phyloP scores from a whole-genome alignment of 2,329 filamentous ascomycete species.

The Neonectria coccinea region DNA sequence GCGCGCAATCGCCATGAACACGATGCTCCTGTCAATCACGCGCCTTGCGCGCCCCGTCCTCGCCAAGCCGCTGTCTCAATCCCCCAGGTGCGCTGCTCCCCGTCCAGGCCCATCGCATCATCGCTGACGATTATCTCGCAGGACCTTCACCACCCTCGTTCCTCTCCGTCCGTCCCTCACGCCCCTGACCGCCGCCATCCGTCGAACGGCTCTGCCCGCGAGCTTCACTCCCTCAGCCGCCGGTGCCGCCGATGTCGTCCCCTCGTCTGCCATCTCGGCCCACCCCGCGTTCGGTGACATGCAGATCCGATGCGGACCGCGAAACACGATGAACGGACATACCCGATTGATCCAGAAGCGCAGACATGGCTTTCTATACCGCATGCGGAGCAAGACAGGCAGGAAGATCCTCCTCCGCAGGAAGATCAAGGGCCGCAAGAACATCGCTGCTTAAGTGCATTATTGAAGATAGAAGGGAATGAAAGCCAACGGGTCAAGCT shows the following conservation, averaged over 20 bases:
- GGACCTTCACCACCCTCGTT: constrained; percentile 63
- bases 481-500: neutral
- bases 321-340: constrained; percentile 67
- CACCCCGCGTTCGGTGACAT: constrained; percentile 63
- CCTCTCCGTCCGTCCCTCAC: constrained; percentile 61
- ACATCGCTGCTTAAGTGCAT: constrained; percentile 43
- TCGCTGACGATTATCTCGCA: constrained; percentile 40
- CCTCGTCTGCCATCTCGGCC: constrained; percentile 59
- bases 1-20: constrained; percentile 38
- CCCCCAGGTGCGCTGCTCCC: constrained; percentile 39
- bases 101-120: constrained; percentile 2
- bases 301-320: constrained; percentile 70
- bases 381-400: constrained; percentile 63
- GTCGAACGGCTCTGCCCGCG: constrained; percentile 45
- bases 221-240: constrained; percentile 47
- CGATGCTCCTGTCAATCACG: constrained; percentile 46
- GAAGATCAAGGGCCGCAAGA: constrained; percentile 63
- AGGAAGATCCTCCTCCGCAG: constrained; percentile 65
- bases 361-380: constrained; percentile 67
- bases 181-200: constrained; percentile 48
- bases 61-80: constrained; percentile 40
- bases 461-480: neutral
- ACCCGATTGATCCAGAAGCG: constrained; percentile 70
- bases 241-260: constrained; percentile 58
- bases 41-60: constrained; percentile 48